Percentiles rank a stretch among this genome's conserved stretches.
Evolutionary conservation across 1,284 basidiomycete species (phyloP).

Genomic region (Puccinia brachypodii): DNA sequence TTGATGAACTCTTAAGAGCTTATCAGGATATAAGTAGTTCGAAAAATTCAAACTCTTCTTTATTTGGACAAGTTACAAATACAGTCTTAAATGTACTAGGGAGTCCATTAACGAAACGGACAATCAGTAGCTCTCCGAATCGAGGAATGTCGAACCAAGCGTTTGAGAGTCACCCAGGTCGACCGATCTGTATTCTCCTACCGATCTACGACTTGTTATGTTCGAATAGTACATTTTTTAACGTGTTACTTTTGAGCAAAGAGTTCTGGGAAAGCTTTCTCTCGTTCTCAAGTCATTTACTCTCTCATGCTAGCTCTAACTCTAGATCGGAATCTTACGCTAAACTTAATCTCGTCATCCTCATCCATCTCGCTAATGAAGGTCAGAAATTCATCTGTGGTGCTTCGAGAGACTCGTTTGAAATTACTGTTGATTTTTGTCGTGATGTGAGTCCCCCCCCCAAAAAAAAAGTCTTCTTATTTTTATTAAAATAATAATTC

Average conservation of each 20-base stretch:
- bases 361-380: slow-evolving; percentile 54
- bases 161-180: slow-evolving; percentile 50
- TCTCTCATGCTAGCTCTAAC: slow-evolving; percentile 53
- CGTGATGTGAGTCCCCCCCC: slow-evolving; percentile 54
- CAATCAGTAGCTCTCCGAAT: not conserved
- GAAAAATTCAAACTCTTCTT: slow-evolving; percentile 6
- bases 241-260: slow-evolving; percentile 49
- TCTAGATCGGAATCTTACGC: slow-evolving; percentile 51
- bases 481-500: too few species aligned
- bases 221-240: slow-evolving; percentile 53
- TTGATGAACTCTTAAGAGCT: slow-evolving; percentile 19
- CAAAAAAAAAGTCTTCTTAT: not conserved
- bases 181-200: slow-evolving; percentile 51
- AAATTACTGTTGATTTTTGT: slow-evolving; percentile 51
- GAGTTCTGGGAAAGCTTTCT: slow-evolving; percentile 51
- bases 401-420: slow-evolving; percentile 14
- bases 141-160: not conserved
- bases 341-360: slow-evolving; percentile 50
- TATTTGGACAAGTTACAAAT: slow-evolving; percentile 43
- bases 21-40: slow-evolving; percentile 17
- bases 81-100: slow-evolving; percentile 26
- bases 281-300: slow-evolving; percentile 54
- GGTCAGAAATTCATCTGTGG: slow-evolving; percentile 51
- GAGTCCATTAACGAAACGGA: not conserved
- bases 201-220: slow-evolving; percentile 54